Percentiles rank a stretch among this genome's conserved stretches.
Conservation (phyloP, 495 filamentous ascomycete genomes). For the Cryomyces antarcticus region DNA sequence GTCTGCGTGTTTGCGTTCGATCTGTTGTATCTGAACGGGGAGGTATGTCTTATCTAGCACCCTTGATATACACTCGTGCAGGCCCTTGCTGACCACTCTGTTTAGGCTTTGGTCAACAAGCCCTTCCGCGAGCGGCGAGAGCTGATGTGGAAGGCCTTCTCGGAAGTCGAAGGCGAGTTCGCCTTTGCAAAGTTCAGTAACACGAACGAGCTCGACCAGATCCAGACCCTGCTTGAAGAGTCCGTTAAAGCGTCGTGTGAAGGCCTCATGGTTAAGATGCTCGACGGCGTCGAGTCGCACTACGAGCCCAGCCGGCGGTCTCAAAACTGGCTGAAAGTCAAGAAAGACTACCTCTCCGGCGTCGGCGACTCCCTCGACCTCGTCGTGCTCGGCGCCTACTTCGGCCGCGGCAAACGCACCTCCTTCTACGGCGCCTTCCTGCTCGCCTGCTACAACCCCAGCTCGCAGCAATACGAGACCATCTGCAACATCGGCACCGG, state of each 20-base stretch:
- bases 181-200: slow-evolving; percentile 73
- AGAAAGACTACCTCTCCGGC: slow-evolving; percentile 89
- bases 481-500: slow-evolving; percentile 98
- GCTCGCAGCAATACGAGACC: slow-evolving; percentile 64
- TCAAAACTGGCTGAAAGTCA: slow-evolving; percentile 98
- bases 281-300: slow-evolving; percentile 73
- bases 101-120: slow-evolving; percentile 60
- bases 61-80: background rate
- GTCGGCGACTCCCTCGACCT: slow-evolving; percentile 92
- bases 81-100: background rate
- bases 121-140: slow-evolving; percentile 67
- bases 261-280: slow-evolving; percentile 98
- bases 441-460: slow-evolving; percentile 75
- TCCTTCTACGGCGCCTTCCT: slow-evolving; percentile 90
- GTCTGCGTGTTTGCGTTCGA: slow-evolving; percentile 98
- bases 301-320: slow-evolving; percentile 91
- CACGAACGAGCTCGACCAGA: slow-evolving; percentile 78
- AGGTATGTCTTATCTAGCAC: slow-evolving; percentile 27
- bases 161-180: slow-evolving; percentile 70
- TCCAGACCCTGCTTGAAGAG: slow-evolving; percentile 78
- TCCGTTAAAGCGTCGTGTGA: slow-evolving; percentile 88
- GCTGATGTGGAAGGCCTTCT: slow-evolving; percentile 53
- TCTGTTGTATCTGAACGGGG: slow-evolving; percentile 79
- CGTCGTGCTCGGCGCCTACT: slow-evolving; percentile 87
- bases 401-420: slow-evolving; percentile 85